Conservation (phyloP, 2,329 filamentous ascomycete genomes). For the Alternaria ethzedia region DNA sequence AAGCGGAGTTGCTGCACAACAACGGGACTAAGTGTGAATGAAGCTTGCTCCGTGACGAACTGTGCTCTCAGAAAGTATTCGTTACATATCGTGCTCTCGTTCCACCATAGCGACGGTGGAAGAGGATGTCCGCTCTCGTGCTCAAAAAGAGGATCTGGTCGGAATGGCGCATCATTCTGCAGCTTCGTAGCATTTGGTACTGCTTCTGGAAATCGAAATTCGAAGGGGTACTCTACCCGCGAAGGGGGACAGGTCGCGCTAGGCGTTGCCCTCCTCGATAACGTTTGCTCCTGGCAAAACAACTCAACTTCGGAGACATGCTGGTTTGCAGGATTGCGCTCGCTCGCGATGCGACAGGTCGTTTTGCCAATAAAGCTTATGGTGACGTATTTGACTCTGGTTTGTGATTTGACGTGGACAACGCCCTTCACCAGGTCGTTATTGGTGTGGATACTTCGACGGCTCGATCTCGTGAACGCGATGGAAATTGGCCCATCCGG, state of each 20-base stretch:
- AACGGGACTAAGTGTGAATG: constrained; percentile 21
- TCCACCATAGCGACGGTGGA: constrained; percentile 27
- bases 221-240: constrained; percentile 27
- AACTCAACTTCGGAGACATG: constrained; percentile 17
- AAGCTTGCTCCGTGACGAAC: constrained; percentile 17
- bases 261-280: constrained; percentile 11
- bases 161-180: constrained; percentile 14
- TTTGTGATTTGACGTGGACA: constrained; percentile 19
- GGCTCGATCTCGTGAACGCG: constrained; percentile 22
- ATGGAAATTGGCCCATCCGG: constrained; percentile 24
- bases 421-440: constrained; percentile 28
- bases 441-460: constrained; percentile 26
- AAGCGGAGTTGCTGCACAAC: constrained; percentile 27
- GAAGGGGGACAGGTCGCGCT: constrained; percentile 22
- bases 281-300: constrained; percentile 16
- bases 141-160: constrained; percentile 17
- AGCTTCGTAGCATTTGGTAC: constrained; percentile 16
- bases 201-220: constrained; percentile 29
- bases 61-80: constrained; percentile 30
- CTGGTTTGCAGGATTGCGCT: constrained; percentile 19
- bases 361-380: constrained; percentile 26
- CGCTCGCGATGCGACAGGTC: constrained; percentile 23
- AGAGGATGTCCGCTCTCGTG: constrained; percentile 17
- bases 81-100: constrained; percentile 19
- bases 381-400: constrained; percentile 19